Evolutionary conservation across 192 early-diverging fungal species (phyloP), one percentile per base, ranked within the genome.

Genomic region (Entophlyctis luteolus): DNA sequence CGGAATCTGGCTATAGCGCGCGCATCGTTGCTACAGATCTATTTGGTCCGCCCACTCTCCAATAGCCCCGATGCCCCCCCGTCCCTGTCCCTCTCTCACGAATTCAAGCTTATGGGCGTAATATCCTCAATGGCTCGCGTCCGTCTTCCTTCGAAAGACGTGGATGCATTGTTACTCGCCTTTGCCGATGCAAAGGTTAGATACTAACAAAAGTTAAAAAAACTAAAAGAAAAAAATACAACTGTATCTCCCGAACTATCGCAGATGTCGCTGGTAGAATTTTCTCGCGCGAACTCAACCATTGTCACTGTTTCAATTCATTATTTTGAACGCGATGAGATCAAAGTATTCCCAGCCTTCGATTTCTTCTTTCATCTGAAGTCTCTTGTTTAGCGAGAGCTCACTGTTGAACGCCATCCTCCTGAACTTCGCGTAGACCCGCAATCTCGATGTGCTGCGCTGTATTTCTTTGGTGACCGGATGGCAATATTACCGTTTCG

Each of bases 261-360:
- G 22, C 81, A 97, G 89, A 91, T 98, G 90, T 91, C 93, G 23
- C 69, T 98, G 45, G 74, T 98, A 28, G 90, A 94, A 58, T 98
- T 86, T 75, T 90, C 90, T 16, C 80, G 77, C 2, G 79, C 84
- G 36, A 85, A 84, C 5, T 85, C 93, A 55, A 77, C 79, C 33
- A 80, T 96, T 56, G 84, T 90, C 1, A 98, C 96, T 2, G 91
- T 97, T 23, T 97, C 94, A 8, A 88, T 98, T 20, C 96, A 98
- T 77, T 94, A 90, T 72, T 98, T 96, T 74, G 96, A 98, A 73
- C 82, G 92, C 33, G 96, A 96, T 48, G 87, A 90, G 59, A 87
- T 91, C 55, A 89, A 89, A 81, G 87, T 87, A 77, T 20, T 36
- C n/a, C 33, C 5, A 49, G 16, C n/a, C 18, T 53, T 27, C n/a